Evolutionary conservation across 2,329 filamentous ascomycete genomes (phyloP).

Genomic region (Xylaria sp.): DNA sequence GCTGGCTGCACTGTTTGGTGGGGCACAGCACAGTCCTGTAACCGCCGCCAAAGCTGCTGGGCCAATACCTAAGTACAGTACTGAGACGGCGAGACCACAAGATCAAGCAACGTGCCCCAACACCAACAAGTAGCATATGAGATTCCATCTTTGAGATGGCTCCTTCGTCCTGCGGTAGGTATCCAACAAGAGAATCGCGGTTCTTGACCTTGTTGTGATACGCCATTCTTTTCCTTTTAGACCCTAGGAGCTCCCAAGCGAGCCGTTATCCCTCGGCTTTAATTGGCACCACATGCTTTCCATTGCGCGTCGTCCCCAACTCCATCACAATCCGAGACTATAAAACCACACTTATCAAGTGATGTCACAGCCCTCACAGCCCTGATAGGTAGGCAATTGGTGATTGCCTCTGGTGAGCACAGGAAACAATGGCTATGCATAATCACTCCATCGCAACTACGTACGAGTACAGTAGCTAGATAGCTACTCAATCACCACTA

Average conservation of each 20-base stretch:
- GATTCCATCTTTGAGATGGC: too few relatives aligned
- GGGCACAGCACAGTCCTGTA: too few relatives aligned
- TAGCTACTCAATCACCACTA: not conserved
- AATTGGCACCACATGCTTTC: not conserved
- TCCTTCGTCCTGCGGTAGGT: too few relatives aligned
- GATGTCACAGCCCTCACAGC: not conserved
- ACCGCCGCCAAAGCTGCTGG: too few relatives aligned
- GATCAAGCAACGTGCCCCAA: too few relatives aligned
- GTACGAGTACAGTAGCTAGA: not conserved
- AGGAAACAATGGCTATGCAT: constrained; percentile 5
- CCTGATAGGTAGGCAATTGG: constrained; percentile 17
- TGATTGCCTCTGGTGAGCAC: not conserved
- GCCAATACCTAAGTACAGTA: too few relatives aligned
- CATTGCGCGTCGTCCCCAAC: not conserved
- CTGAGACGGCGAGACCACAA: too few relatives aligned
- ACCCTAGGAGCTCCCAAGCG: not conserved
- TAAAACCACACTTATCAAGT: constrained; percentile 15
- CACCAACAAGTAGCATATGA: too few relatives aligned
- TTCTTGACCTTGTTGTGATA: too few relatives aligned
- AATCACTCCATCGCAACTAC: constrained; percentile 12
- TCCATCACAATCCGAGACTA: constrained; percentile 7
- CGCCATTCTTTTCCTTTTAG: not conserved
- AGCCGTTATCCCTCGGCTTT: not conserved
- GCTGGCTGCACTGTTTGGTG: too few relatives aligned
- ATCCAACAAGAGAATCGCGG: not conserved